Conservation (phyloP, 2,329 filamentous ascomycete species). For the Ceratocystis diversiconidia region DNA sequence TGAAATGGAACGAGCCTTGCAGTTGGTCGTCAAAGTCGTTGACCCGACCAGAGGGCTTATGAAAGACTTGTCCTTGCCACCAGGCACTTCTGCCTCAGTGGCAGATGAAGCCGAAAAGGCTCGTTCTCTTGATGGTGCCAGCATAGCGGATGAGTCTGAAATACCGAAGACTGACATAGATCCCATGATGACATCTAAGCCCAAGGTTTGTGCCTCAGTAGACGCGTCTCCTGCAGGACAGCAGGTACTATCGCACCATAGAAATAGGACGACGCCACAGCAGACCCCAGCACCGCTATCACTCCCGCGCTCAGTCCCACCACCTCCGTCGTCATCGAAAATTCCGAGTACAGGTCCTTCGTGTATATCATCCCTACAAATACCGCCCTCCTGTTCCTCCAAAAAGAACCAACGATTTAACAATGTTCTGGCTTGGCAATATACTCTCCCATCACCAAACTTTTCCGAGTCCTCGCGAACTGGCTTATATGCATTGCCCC, state of each 20-base stretch:
- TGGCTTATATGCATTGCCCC: constrained; percentile 2
- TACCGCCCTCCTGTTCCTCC: not conserved
- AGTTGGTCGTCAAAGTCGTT: constrained; percentile 13
- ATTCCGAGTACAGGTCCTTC: not conserved
- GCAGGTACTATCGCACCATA: not conserved
- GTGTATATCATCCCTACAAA: not conserved
- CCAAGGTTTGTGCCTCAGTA: not conserved
- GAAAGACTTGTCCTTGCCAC: not conserved
- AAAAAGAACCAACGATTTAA: not conserved
- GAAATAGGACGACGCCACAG: not conserved
- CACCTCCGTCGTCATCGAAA: not conserved
- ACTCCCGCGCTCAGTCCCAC: not conserved
- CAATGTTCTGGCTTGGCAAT: constrained; percentile 13
- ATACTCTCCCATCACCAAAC: constrained; percentile 12
- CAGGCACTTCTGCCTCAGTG: not conserved
- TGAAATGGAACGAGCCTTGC: constrained; percentile 15
- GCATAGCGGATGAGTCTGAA: not conserved
- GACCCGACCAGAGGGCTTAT: not conserved
- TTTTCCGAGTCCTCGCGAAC: constrained; percentile 5
- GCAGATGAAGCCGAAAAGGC: not conserved
- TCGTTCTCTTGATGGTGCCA: not conserved
- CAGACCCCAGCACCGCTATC: not conserved
- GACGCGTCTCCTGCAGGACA: not conserved
- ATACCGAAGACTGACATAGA: too few relatives aligned
- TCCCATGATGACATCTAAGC: not conserved